These are phyloP conservation scores for Colletotrichum eremochloae DNA, from an alignment of 2,329 filamentous ascomycete species.

Conservation along the genomic window DNA sequence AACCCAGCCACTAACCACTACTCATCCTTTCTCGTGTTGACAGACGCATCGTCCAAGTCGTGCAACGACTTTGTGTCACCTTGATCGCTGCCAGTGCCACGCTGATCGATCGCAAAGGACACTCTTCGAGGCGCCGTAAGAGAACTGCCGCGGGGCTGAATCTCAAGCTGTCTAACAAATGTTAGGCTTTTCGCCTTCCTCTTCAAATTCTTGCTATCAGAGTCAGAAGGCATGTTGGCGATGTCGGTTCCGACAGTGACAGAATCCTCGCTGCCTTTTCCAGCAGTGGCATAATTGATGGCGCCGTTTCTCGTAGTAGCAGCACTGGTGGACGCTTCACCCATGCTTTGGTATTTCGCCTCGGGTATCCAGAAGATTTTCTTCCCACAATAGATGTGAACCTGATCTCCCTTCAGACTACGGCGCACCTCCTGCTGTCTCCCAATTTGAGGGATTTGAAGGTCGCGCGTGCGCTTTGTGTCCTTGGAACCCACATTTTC, in stretches of 20 bases:
- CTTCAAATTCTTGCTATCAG: background rate
- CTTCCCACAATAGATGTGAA: background rate
- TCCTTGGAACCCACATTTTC: background rate
- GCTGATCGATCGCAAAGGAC: background rate
- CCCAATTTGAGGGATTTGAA: background rate
- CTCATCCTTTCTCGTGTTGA: background rate
- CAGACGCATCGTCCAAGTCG: background rate
- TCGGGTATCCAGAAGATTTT: background rate
- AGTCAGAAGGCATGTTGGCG: background rate
- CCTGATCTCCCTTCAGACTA: background rate
- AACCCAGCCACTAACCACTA: background rate
- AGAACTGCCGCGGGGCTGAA: background rate
- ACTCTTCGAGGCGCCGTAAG: background rate
- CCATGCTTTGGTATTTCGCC: background rate
- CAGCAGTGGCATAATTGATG: background rate
- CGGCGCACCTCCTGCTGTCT: background rate
- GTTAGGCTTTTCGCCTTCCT: conserved; percentile 14
- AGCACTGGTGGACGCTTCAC: background rate
- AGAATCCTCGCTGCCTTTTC: background rate
- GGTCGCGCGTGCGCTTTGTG: background rate
- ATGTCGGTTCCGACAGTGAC: background rate
- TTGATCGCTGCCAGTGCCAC: background rate
- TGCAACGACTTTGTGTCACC: background rate
- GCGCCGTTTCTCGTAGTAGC: background rate
- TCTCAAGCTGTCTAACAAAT: conserved; percentile 7